A percentile compares a stretch with the other conserved stretches of the same genome.
phyloP scores from a whole-genome alignment of 768 basidiomycete species.

The Termitomyces sp. region DNA sequence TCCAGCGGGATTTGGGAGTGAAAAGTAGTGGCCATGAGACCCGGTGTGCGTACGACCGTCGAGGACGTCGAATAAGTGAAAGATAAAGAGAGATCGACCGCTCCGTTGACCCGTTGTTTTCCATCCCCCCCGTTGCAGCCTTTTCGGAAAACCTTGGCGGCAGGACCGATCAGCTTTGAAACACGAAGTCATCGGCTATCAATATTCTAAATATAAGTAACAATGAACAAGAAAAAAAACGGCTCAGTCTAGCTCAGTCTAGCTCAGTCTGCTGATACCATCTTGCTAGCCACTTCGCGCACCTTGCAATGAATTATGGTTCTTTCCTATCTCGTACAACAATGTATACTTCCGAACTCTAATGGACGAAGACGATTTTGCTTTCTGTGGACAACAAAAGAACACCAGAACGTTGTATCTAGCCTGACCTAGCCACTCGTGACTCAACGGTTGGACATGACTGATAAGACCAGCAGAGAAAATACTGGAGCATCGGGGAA shows the following conservation, averaged over 20 bases:
- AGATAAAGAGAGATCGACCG: neutral
- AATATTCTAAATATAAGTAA: neutral
- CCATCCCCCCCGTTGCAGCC: neutral
- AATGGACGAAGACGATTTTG: neutral
- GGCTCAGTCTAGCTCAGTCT: too few species aligned
- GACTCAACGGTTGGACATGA: neutral
- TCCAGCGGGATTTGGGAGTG: constrained; percentile 18
- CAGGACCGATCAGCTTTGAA: neutral
- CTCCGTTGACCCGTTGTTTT: neutral
- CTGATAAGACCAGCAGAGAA: too few species aligned
- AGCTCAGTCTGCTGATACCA: too few species aligned
- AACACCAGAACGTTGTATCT: neutral
- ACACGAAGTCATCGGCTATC: neutral
- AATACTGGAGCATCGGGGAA: neutral
- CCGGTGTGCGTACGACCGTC: neutral
- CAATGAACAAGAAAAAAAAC: too few species aligned
- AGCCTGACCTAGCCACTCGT: neutral
- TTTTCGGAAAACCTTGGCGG: neutral
- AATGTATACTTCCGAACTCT: too few species aligned
- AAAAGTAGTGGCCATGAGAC: neutral
- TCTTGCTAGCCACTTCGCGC: neutral
- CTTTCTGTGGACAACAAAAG: neutral
- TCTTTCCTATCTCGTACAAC: neutral
- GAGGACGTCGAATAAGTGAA: neutral
- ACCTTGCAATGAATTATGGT: too few species aligned